These are phyloP conservation scores for Vigna angularis DNA, from an alignment of 306 rosid genomes.

Conservation along the genomic window DNA sequence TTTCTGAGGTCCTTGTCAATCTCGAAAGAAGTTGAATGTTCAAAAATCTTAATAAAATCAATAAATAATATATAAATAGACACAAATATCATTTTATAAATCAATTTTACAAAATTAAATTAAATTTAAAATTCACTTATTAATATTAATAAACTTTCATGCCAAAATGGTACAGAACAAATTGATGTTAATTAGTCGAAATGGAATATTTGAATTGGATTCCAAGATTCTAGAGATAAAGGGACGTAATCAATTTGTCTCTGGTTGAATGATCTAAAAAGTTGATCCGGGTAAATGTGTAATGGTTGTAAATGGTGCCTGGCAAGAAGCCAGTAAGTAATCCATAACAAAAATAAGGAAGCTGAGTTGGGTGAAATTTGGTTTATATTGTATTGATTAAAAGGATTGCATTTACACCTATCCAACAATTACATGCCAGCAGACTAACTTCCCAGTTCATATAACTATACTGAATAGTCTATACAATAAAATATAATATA, in stretches of 20 bases:
- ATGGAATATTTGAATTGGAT: not conserved
- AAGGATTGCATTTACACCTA: constrained; percentile 9
- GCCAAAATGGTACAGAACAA: not conserved
- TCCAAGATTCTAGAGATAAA: not conserved
- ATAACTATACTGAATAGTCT: constrained; percentile 15
- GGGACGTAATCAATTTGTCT: not conserved
- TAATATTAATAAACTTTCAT: not conserved
- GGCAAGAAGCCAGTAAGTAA: not conserved
- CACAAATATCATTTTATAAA: no score
- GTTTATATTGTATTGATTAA: not conserved
- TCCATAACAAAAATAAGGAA: not conserved
- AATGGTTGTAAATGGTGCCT: no score
- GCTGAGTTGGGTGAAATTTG: not conserved
- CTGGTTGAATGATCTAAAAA: no score
- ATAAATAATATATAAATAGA: no score
- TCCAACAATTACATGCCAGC: constrained; percentile 2
- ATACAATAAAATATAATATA: constrained; percentile 40
- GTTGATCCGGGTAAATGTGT: no score
- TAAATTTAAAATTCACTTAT: no score
- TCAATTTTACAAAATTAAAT: no score
- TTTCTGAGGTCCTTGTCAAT: not conserved
- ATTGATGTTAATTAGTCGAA: not conserved
- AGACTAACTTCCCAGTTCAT: constrained; percentile 43
- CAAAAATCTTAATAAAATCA: not conserved
- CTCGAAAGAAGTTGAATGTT: not conserved